Base-by-base conservation (phyloP, 805 yeast species). In the Candida boleticola region DNA sequence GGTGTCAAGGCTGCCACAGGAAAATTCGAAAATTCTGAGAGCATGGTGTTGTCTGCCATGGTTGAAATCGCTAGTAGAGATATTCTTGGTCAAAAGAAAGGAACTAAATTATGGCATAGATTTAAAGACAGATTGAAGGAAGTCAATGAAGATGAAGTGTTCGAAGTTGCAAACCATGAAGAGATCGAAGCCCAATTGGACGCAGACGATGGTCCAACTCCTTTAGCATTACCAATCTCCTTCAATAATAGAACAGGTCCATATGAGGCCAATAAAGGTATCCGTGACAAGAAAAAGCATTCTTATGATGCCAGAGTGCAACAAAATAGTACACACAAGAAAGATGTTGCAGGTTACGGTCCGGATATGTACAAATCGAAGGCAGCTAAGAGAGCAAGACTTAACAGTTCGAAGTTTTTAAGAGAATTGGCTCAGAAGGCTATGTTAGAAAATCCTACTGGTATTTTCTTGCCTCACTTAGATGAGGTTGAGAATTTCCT, bases 231-330 rank as follows among this genome's bases (percentile, higher is more conserved):
- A 29, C 73, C 74, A 2, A 48, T 66, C n/a, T 82, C 96, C 0
- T 92, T 90, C 66, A 92, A 90, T 60, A 81, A 87, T 55, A 74
- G 95, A 54, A 95, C 96, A 0, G 96, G 97, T 22, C 52, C 66
- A 0, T 66, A 64, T 42, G 84, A 76, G 42, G 95, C 88, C 22
- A 92, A 92, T 56, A 64, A 69, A 30, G 98, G 98, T 40, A 76
- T 92, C 17, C 69, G 95, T 43, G 97, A 89, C 45, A 80, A 78
- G 55, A 92, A 92, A 66, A 79, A 81, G 42, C 79, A 81, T 40
- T 87, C 96, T 6, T 74, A 82, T 0, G 98, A 92, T 60, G 76
- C 90, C 0, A 77, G 98, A 57, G 82, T 90, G 27, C 82, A 82
- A 37, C 80, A 81, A 27, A 85, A 76, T 52, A 66, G 66, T n/a